Conservation (phyloP, 768 basidiomycete genomes). For the Paxillus rubicundulus region DNA sequence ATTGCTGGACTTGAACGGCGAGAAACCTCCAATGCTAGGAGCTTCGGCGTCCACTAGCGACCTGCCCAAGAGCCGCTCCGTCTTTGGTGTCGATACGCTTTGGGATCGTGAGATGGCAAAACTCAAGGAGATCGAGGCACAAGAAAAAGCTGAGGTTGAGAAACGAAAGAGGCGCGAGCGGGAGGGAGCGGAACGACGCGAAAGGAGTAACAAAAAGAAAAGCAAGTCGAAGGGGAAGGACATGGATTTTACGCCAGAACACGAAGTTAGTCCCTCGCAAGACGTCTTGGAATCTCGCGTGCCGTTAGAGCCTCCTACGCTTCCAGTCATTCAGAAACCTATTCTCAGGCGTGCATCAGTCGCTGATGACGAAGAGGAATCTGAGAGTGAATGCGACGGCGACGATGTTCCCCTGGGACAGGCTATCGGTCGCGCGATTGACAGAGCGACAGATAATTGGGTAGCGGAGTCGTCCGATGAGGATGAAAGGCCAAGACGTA, state of each 20-base stretch:
- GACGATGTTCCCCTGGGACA: slow-evolving; percentile 22
- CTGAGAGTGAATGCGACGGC: slow-evolving; percentile 54
- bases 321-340: slow-evolving; percentile 37
- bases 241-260: slow-evolving; percentile 32
- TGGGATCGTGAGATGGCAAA: slow-evolving; percentile 90
- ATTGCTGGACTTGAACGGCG: slow-evolving; percentile 60
- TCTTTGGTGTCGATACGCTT: slow-evolving; percentile 90
- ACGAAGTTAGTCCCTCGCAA: slow-evolving; percentile 36
- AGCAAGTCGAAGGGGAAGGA: slow-evolving; percentile 48
- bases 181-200: slow-evolving; percentile 39
- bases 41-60: slow-evolving; percentile 31
- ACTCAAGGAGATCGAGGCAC: slow-evolving; percentile 71
- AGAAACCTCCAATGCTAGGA: slow-evolving; percentile 30
- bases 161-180: slow-evolving; percentile 46
- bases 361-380: slow-evolving; percentile 42
- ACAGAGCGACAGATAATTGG: slow-evolving; percentile 37
- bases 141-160: slow-evolving; percentile 59
- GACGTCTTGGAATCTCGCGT: slow-evolving; percentile 17
- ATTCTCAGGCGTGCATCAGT: slow-evolving; percentile 29
- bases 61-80: slow-evolving; percentile 59
- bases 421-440: slow-evolving; percentile 14
- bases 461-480: slow-evolving; percentile 66
- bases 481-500: slow-evolving; percentile 48
- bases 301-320: slow-evolving; percentile 25
- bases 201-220: slow-evolving; percentile 37